Evolutionary conservation across 169 alveolate genomes (phyloP), one percentile per base, ranked within the genome.

Genomic region (Eimeria maxima): DNA sequence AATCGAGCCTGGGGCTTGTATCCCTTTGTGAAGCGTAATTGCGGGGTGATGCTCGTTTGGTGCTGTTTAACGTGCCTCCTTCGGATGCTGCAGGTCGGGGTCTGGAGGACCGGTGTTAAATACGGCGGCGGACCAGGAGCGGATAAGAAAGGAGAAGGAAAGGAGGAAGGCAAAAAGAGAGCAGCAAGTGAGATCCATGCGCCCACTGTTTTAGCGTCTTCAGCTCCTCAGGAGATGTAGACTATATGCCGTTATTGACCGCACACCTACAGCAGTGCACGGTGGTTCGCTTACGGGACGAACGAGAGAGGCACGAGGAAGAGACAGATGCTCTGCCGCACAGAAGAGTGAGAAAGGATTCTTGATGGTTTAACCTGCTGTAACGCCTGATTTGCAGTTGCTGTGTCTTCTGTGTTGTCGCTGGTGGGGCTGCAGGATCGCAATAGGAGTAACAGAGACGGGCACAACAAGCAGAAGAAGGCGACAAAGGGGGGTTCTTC

Each of bases 111-210:
- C 76, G 20, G 38, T 71, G 20, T 20, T 55, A 20, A 63, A 86
- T 24, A 24, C 60, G 11, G 78, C 93, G 27, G 93, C 60, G 16
- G 93, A 86, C 24, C 93, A 86, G 80, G 93, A 86, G 42, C 7
- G 93, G 6, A 16, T 86, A 50, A 24, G 93, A 29, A 63, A 60
- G 78, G 93, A 86, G 42, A 86, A 60, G 38, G 93, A 86, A 16
- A 29, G 80, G 60, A 86, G 33, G 60, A 33, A 47, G 63, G 78
- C 93, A 14, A 86, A 86, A 42, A 27, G 55, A 27, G 93, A 83
- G 2, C 86, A 45, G 38, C 78, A 69, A 44, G 88, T 78, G 88
- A 4, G 44, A 47, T 6, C 3, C 7, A 10, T 69, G 47, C 20
- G 20, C 16, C 16, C 60, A 53, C 60, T 29, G 47, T 0, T 29